Evolutionary conservation across 179 eudicot species (phyloP).

Genomic region (Silene vulgaris): DNA sequence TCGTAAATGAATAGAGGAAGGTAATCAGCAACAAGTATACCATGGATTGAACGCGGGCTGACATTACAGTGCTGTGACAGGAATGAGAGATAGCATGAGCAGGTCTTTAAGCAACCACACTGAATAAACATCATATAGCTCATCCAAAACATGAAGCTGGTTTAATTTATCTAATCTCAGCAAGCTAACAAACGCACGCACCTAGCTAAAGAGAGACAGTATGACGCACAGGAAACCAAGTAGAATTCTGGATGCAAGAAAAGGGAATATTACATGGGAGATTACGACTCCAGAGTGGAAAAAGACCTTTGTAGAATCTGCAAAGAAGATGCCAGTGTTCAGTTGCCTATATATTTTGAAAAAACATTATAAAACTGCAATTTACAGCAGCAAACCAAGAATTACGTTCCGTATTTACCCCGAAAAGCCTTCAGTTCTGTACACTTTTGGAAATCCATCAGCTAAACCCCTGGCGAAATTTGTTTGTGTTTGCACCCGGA

Average conservation of each 20-base stretch:
- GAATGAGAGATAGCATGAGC: too few species aligned
- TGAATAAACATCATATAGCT: background rate
- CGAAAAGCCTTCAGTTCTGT: constrained; percentile 63
- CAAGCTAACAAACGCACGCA: too few species aligned
- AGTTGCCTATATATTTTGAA: background rate
- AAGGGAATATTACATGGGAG: constrained; percentile 67
- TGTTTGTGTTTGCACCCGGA: constrained; percentile 73
- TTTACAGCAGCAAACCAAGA: constrained; percentile 1
- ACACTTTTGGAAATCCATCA: constrained; percentile 82
- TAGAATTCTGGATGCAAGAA: constrained; percentile 19
- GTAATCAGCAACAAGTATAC: background rate
- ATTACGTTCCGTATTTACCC: constrained; percentile 43
- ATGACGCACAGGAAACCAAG: background rate
- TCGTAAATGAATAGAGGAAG: too few species aligned
- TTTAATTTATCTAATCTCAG: constrained; percentile 8
- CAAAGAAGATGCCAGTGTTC: constrained; percentile 23
- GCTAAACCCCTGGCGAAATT: constrained; percentile 69
- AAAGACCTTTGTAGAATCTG: constrained; percentile 80
- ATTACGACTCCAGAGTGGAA: constrained; percentile 94
- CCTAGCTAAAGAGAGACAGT: constrained; percentile 1
- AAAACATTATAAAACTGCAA: background rate
- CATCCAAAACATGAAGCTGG: constrained; percentile 1
- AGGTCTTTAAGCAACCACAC: too few species aligned
- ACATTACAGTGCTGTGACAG: too few species aligned
- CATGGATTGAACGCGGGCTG: too few species aligned